Evolutionary conservation across 192 early-diverging fungal genomes (phyloP).

Genomic region (Entomortierella chlamydospora): DNA sequence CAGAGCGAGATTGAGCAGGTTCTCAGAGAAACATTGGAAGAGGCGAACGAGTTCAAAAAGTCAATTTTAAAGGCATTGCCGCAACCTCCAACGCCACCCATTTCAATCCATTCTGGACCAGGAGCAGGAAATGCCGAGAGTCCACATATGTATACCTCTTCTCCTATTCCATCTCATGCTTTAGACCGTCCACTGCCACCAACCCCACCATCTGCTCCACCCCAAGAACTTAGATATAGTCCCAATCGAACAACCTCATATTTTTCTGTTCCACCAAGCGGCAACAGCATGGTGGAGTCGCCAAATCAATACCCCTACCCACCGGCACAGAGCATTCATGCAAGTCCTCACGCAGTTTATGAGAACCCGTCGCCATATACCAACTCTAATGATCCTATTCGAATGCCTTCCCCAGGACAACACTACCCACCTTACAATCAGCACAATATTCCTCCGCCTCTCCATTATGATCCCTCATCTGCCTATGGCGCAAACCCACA

Average conservation of each 20-base stretch:
- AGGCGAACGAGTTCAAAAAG: constrained; percentile 21
- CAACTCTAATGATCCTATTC: no score
- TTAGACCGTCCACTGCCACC: constrained; percentile 35
- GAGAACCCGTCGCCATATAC: background rate
- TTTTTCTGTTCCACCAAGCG: background rate
- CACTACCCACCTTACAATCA: constrained; percentile 8
- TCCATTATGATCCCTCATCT: background rate
- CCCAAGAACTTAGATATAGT: background rate
- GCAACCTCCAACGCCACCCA: constrained; percentile 6
- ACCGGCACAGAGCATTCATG: background rate
- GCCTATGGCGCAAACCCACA: background rate
- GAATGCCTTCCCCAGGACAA: constrained; percentile 2
- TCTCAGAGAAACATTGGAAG: constrained; percentile 8
- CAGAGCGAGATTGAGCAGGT: constrained; percentile 27
- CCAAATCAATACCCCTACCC: background rate
- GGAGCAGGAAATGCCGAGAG: background rate
- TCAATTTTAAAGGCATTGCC: background rate
- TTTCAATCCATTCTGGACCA: background rate
- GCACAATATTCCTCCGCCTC: background rate
- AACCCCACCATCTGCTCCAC: constrained; percentile 9
- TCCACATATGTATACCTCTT: background rate
- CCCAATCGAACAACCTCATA: constrained; percentile 1
- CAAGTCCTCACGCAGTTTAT: background rate
- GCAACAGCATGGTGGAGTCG: background rate
- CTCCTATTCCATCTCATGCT: background rate